Evolutionary conservation across 2,329 filamentous ascomycete species (phyloP).

Genomic region (Penicillium sp.): DNA sequence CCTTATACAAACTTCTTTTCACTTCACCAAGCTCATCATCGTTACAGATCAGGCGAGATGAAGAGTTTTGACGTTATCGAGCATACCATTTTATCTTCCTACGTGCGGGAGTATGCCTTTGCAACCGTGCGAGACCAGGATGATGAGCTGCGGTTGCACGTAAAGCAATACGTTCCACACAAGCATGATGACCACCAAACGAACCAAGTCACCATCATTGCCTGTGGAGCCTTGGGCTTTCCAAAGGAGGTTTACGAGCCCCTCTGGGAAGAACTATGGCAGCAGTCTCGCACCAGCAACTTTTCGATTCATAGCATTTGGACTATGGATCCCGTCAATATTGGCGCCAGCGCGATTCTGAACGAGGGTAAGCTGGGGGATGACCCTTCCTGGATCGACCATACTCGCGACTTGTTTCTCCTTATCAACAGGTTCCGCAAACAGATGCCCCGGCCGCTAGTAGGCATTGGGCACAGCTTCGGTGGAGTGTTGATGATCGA

Average conservation of each 20-base stretch:
- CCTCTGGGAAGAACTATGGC: neutral
- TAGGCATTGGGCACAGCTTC: neutral
- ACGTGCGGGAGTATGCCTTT: neutral
- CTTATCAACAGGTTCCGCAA: neutral
- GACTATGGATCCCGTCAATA: neutral
- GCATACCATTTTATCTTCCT: neutral
- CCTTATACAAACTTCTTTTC: neutral
- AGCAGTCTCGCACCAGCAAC: neutral
- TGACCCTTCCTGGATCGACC: neutral
- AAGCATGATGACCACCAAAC: neutral
- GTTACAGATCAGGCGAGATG: neutral
- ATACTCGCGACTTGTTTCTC: neutral
- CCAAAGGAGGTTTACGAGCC: conserved; percentile 18
- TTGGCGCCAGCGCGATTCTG: neutral
- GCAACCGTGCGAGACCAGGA: neutral
- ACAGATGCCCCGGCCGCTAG: neutral
- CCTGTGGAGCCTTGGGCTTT: conserved; percentile 8
- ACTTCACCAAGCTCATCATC: neutral
- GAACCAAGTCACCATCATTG: conserved; percentile 9
- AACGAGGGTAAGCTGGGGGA: neutral
- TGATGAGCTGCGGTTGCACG: neutral
- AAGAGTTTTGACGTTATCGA: neutral
- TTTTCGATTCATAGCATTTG: neutral
- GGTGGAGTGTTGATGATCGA: too few relatives aligned
- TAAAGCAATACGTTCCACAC: neutral